Conservation (phyloP, 2,329 filamentous ascomycete genomes). For the Calonectria pseudoturangicola region DNA sequence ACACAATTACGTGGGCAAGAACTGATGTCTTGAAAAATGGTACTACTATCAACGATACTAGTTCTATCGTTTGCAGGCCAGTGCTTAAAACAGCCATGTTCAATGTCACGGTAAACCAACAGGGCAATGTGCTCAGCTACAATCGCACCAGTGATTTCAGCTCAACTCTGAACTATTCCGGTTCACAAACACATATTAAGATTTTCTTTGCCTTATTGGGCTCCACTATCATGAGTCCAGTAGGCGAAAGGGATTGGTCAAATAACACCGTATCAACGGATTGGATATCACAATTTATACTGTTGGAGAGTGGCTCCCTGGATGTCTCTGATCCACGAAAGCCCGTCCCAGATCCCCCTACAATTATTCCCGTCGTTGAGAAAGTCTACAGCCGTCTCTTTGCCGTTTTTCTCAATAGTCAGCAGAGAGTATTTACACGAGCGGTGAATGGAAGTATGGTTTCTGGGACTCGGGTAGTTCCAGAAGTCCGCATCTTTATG, state of each 20-base stretch:
- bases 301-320: background rate
- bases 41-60: background rate
- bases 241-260: background rate
- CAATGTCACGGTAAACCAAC: background rate
- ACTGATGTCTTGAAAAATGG: background rate
- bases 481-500: constrained; percentile 20
- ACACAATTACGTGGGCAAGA: background rate
- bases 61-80: background rate
- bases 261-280: background rate
- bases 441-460: background rate
- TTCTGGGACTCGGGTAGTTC: background rate
- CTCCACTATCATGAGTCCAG: background rate
- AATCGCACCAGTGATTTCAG: too few species aligned
- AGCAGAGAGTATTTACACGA: background rate
- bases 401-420: background rate
- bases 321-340: background rate
- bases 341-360: background rate
- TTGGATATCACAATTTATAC: background rate
- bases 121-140: too few species aligned
- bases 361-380: background rate
- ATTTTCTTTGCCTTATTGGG: too few species aligned
- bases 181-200: too few species aligned
- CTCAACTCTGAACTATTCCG: too few species aligned
- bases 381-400: background rate
- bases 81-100: background rate